These are phyloP conservation scores for Epichloe coenophiala DNA, from an alignment of 2,329 filamentous ascomycete genomes.

Conservation along the genomic window DNA sequence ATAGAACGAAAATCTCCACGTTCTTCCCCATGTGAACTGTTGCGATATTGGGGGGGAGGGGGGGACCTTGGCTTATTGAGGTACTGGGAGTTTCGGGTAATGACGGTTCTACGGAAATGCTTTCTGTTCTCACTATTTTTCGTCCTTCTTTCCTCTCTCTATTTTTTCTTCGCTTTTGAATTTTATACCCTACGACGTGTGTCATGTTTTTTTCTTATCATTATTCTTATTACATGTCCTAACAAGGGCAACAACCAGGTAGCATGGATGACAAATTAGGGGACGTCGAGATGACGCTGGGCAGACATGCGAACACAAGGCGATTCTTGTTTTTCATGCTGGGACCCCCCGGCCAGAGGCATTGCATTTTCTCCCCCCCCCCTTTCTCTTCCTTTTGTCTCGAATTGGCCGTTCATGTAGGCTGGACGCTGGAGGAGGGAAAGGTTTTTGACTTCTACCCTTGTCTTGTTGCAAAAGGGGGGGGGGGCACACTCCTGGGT, in stretches of 20 bases:
- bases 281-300: neutral
- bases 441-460: neutral
- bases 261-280: neutral
- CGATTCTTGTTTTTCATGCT: neutral
- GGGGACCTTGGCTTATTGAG: neutral
- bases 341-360: neutral
- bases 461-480: neutral
- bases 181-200: slow-evolving; percentile 7
- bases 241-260: neutral
- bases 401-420: neutral
- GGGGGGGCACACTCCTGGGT: neutral
- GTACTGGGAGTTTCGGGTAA: slow-evolving; percentile 8
- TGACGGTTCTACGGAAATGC: slow-evolving; percentile 4
- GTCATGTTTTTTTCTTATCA: neutral
- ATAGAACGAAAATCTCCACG: too few relatives aligned
- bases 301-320: neutral
- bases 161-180: neutral
- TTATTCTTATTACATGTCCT: neutral
- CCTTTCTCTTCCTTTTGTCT: neutral
- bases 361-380: neutral
- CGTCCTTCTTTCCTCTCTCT: neutral
- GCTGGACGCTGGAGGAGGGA: neutral
- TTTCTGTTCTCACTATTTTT: neutral
- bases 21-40: too few relatives aligned
- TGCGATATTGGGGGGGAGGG: neutral